phyloP scores from a whole-genome alignment of 2,329 filamentous ascomycete genomes.

The Daldinia sp. region DNA sequence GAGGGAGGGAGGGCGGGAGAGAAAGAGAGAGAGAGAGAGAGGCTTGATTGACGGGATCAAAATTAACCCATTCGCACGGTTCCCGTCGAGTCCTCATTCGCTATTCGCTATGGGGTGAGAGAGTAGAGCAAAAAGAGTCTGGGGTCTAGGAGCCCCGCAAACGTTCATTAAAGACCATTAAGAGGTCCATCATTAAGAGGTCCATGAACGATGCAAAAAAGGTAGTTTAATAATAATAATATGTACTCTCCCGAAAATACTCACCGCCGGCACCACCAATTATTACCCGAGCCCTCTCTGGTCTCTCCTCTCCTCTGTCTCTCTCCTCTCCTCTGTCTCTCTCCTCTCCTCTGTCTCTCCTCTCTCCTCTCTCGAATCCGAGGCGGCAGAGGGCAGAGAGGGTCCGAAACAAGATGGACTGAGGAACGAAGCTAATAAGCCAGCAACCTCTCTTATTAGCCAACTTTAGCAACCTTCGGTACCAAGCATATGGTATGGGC shows the following conservation, averaged over 20 bases:
- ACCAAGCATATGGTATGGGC: conserved; percentile 26
- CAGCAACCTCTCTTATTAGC: too few species aligned
- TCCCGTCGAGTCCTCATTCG: conserved; percentile 10
- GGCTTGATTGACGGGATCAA: conserved; percentile 5
- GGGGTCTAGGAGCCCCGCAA: conserved; percentile 18
- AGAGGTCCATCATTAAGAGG: too few species aligned
- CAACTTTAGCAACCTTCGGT: too few species aligned
- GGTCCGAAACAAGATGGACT: conserved; percentile 5
- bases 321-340: too few species aligned
- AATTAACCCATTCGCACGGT: conserved; percentile 1
- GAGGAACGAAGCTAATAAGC: conserved; percentile 15
- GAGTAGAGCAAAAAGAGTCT: neutral
- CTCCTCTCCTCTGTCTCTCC: too few species aligned
- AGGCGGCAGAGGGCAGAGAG: conserved; percentile 15
- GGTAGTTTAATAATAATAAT: too few species aligned
- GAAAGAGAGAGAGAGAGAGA: too few species aligned
- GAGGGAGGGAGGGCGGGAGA: too few species aligned
- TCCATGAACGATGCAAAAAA: too few species aligned
- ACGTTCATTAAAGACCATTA: neutral
- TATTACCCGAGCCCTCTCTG: conserved; percentile 15
- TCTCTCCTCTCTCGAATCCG: too few species aligned
- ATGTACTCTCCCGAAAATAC: conserved; percentile 4
- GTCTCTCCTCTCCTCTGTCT: too few species aligned
- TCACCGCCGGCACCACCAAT: conserved; percentile 25
- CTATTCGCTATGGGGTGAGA: neutral